These are phyloP conservation scores for Leccinum subrobustum DNA, from an alignment of 1,284 basidiomycete species.

Conservation along the genomic window DNA sequence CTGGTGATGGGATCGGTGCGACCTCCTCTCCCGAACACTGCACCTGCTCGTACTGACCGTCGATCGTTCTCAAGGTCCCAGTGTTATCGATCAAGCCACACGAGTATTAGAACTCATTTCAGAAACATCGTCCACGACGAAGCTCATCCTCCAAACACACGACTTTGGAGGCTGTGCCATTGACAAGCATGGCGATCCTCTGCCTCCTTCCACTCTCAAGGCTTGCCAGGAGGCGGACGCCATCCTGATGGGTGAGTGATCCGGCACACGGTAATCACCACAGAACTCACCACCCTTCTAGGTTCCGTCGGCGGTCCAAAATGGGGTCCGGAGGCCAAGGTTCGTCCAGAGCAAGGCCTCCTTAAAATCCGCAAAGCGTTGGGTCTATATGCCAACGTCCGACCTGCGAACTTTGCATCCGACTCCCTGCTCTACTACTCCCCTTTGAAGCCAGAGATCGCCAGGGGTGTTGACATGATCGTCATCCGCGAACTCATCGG, in stretches of 20 bases:
- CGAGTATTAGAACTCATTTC: conserved; percentile 82
- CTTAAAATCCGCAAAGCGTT: conserved; percentile 91
- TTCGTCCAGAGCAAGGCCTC: conserved; percentile 95
- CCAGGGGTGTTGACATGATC: conserved; percentile 88
- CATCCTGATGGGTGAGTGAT: conserved; percentile 78
- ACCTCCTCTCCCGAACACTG: background rate
- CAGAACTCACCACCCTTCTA: conserved; percentile 31
- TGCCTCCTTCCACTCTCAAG: conserved; percentile 84
- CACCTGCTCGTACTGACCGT: conserved; percentile 5
- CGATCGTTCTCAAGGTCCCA: conserved; percentile 67
- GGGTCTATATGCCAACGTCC: conserved; percentile 97
- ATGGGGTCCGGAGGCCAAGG: conserved; percentile 90
- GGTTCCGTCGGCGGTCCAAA: conserved; percentile 98
- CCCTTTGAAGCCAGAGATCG: conserved; percentile 90
- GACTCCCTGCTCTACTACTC: conserved; percentile 87
- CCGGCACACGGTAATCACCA: background rate
- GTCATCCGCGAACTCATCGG: conserved; percentile 95
- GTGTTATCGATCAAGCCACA: conserved; percentile 88
- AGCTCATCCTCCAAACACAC: conserved; percentile 76
- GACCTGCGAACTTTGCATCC: conserved; percentile 93
- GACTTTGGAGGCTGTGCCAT: conserved; percentile 95
- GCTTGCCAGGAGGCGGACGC: conserved; percentile 90
- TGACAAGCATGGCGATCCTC: conserved; percentile 80
- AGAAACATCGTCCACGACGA: conserved; percentile 55
- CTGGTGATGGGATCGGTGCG: conserved; percentile 95